A percentile compares a stretch with the other conserved stretches of the same genome.
phyloP scores from a whole-genome alignment of 345 rosid species.

The Laguncularia racemosa region DNA sequence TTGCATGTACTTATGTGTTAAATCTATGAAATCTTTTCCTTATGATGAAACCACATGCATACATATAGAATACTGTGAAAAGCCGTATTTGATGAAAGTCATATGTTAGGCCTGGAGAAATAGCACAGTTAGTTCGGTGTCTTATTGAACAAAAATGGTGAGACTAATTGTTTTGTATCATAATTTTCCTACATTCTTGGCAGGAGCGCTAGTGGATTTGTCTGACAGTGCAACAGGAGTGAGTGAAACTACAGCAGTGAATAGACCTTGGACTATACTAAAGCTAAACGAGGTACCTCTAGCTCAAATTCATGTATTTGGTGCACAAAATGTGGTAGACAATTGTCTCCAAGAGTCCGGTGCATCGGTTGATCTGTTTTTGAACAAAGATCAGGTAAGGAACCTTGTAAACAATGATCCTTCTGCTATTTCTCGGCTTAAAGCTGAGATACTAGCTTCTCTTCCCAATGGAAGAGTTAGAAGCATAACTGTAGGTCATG shows the following conservation, averaged over 20 bases:
- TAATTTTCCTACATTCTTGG: not conserved
- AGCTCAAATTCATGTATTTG: conserved; percentile 12
- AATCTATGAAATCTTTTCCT: no score
- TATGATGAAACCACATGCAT: no score
- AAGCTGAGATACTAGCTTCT: conserved; percentile 13
- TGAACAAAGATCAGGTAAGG: conserved; percentile 18
- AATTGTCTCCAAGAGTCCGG: conserved; percentile 8
- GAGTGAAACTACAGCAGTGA: conserved; percentile 9
- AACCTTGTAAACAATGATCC: conserved; percentile 16
- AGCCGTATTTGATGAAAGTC: no score
- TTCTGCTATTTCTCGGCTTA: conserved; percentile 27
- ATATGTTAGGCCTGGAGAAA: no score
- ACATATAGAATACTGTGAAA: not conserved
- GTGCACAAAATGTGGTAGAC: conserved; percentile 14
- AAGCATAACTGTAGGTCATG: conserved; percentile 21
- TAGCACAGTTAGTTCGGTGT: not conserved
- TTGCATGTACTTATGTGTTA: not conserved
- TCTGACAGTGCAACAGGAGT: conserved; percentile 14
- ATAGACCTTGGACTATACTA: conserved; percentile 5
- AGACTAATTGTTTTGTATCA: not conserved
- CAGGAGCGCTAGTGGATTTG: conserved; percentile 34
- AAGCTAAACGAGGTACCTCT: conserved; percentile 17
- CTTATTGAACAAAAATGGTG: not conserved
- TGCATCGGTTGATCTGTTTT: conserved; percentile 24
- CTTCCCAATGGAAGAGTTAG: conserved; percentile 19